Evolutionary conservation across 176 grass and related monocot genomes (phyloP).

Genomic region (Panicum miliaceum): DNA sequence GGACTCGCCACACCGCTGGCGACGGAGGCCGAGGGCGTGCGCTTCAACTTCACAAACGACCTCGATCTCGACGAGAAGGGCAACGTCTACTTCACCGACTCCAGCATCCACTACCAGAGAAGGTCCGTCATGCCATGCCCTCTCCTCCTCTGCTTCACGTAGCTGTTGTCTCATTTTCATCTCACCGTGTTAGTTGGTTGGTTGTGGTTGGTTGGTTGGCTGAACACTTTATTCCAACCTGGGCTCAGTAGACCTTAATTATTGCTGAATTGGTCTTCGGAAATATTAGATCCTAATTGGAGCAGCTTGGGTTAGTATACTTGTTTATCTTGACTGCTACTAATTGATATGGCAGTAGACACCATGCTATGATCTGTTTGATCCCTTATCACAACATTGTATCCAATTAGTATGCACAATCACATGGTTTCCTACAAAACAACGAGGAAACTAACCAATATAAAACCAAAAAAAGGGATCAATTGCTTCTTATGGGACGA

Average conservation of each 20-base stretch:
- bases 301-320: not conserved
- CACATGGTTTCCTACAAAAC: not conserved
- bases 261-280: not conserved
- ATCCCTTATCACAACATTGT: not conserved
- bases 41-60: slow-evolving; percentile 93
- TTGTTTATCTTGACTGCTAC: not conserved
- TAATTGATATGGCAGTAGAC: no score
- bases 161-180: not conserved
- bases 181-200: not conserved
- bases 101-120: slow-evolving; percentile 86
- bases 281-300: not conserved
- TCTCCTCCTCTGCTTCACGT: not conserved
- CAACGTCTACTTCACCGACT: slow-evolving; percentile 91
- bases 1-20: slow-evolving; percentile 75
- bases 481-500: not conserved
- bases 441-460: not conserved
- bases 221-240: not conserved
- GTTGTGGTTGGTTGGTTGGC: not conserved
- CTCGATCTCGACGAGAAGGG: slow-evolving; percentile 82
- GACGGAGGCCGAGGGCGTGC: slow-evolving; percentile 82
- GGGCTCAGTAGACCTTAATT: not conserved
- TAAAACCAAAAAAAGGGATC: not conserved
- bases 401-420: not conserved
- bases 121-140: slow-evolving; percentile 47
- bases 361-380: not conserved